Percentiles rank a stretch among this genome's conserved stretches.
Evolutionary conservation across 495 filamentous ascomycete species (phyloP).

Genomic region (Hypoxylon intermedium): DNA sequence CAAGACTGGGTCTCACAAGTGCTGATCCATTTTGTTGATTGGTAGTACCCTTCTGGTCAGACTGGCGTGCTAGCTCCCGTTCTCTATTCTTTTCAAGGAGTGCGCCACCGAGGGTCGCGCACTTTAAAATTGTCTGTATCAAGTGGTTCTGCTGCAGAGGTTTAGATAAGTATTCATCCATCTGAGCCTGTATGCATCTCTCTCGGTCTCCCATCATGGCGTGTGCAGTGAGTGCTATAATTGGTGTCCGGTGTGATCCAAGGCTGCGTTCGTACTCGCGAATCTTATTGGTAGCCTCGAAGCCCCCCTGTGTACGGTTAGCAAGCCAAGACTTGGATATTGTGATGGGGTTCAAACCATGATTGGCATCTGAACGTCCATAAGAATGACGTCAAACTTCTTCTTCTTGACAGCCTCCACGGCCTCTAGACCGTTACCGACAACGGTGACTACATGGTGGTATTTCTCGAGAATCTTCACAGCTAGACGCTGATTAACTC

Average conservation of each 20-base stretch:
- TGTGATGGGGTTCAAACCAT: slow-evolving; percentile 65
- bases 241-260: slow-evolving; percentile 82
- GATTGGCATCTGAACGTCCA: slow-evolving; percentile 99
- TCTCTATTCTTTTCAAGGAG: slow-evolving; percentile 73
- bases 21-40: slow-evolving; percentile 27
- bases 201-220: slow-evolving; percentile 99
- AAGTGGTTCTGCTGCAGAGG: slow-evolving; percentile 97
- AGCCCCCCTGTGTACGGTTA: slow-evolving; percentile 73
- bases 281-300: slow-evolving; percentile 97
- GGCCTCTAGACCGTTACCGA: slow-evolving; percentile 92
- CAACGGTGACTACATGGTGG: slow-evolving; percentile 94
- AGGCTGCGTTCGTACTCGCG: slow-evolving; percentile 87
- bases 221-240: slow-evolving; percentile 96
- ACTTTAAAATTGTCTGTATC: slow-evolving; percentile 98
- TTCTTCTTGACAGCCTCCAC: slow-evolving; percentile 87
- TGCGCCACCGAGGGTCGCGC: slow-evolving; percentile 87
- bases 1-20: slow-evolving; percentile 44
- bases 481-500: slow-evolving; percentile 94
- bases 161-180: slow-evolving; percentile 99
- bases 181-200: slow-evolving; percentile 97
- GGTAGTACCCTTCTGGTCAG: slow-evolving; percentile 43
- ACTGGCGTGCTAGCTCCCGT: slow-evolving; percentile 51
- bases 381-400: slow-evolving; percentile 94
- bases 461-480: slow-evolving; percentile 99
- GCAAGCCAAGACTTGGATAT: slow-evolving; percentile 19